Base-by-base conservation (phyloP, 2,329 filamentous ascomycete genomes). In the Fusarium miscanthi region DNA sequence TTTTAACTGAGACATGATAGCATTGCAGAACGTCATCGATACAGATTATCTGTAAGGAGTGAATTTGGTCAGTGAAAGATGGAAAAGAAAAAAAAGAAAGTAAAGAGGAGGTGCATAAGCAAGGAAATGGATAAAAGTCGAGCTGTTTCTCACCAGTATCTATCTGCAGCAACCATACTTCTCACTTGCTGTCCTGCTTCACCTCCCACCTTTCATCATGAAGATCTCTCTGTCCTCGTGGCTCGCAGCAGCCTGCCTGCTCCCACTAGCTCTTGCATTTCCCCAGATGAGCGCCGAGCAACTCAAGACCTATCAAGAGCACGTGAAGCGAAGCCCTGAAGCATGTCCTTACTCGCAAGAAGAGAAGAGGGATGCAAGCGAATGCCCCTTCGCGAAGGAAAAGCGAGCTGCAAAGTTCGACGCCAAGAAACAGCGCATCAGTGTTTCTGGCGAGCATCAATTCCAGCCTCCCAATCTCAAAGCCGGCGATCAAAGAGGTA, bases 361-460 rank as follows among this genome's bases (percentile, higher is more conserved):
- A 9, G 27, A 66, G 17, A 59, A 59, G 33, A 41, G 38, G 6
- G 38, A 66, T 4, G 3, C 27, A 21, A 38, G n/a, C 1, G 27
- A 31, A 16, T 66, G 43, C 8, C 61, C 51, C 1, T 66, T 60
- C 6, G 35, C 23, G 5, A 66, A 66, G 9, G 25, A 41, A 6
- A 66, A 52, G 11, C 40, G 63, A 46, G 45, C 63, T 21, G 21
- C n/a, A 1, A 58, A n/a, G 9, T 66, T 66, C 3, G 30, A 66
- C 4, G 52, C 63, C 30, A 52, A 66, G 30, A 37, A 59, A n/a
- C 62, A 66, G 16, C 45, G n/a, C 8, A 46, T 60, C 40, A 60
- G 33, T 7, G 62, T 66, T 1, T 51, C 38, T 8, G 62, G 62
- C 2, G 17, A 60, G 6, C 45, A 66, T 27, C 30, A 46, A 5